A percentile compares a stretch with the other conserved stretches of the same genome.
Conservation (phyloP, 192 early-diverging fungal genomes). For the Rhizophagus prolifer region DNA sequence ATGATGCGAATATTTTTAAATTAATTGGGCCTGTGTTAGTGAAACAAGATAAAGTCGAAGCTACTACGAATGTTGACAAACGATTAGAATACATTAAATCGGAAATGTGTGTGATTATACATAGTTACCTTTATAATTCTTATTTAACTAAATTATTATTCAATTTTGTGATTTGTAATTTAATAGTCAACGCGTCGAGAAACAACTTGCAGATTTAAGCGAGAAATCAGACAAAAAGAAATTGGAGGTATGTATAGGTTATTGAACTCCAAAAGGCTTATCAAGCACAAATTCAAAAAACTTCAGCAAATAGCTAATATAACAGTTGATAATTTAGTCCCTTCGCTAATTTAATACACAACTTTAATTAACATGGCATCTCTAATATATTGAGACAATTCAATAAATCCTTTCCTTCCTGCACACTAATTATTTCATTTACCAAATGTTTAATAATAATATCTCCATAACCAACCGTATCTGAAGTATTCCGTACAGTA, state of each 20-base stretch:
- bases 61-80: slow-evolving; percentile 86
- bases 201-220: slow-evolving; percentile 74
- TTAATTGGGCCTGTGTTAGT: slow-evolving; percentile 94
- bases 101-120: slow-evolving; percentile 72
- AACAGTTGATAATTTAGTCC: neutral
- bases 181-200: slow-evolving; percentile 77
- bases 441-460: neutral
- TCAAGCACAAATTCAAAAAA: neutral
- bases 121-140: neutral
- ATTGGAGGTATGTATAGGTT: slow-evolving; percentile 44
- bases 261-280: slow-evolving; percentile 1
- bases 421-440: slow-evolving; percentile 1
- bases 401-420: neutral
- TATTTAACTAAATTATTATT: neutral
- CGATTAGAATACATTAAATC: slow-evolving; percentile 86
- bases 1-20: slow-evolving; percentile 89
- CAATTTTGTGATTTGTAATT: neutral
- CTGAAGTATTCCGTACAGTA: neutral
- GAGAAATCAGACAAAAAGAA: slow-evolving; percentile 85
- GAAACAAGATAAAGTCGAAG: slow-evolving; percentile 88
- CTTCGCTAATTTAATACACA: no score
- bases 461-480: neutral
- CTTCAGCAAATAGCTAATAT: neutral
- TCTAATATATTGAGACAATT: slow-evolving; percentile 15
- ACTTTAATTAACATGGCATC: neutral